Conservation (phyloP, 768 basidiomycete genomes). For the Artomyces pyxidatus region DNA sequence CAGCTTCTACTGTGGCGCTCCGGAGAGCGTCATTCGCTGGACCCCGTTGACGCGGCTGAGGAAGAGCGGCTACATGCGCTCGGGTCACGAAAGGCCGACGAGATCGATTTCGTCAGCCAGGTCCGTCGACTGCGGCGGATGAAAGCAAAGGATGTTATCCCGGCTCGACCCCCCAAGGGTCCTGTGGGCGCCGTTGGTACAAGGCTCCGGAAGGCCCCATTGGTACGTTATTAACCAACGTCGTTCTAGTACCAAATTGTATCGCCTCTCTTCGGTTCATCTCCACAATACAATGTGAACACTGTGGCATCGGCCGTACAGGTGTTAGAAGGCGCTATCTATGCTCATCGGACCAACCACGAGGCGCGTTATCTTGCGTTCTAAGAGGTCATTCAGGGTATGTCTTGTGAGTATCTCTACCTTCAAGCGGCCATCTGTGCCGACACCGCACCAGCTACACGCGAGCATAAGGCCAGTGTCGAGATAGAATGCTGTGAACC, state of each 20-base stretch:
- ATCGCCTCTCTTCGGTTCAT: no score
- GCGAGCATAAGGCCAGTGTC: neutral
- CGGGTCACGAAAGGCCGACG: slow-evolving; percentile 38
- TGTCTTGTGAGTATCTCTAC: neutral
- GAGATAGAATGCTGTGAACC: neutral
- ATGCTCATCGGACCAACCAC: neutral
- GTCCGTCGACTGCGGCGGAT: slow-evolving; percentile 33
- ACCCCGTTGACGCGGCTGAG: slow-evolving; percentile 42
- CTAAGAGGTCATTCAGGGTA: neutral
- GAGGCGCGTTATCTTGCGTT: neutral
- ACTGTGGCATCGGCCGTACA: no score
- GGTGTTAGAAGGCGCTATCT: no score
- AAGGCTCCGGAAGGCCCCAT: no score
- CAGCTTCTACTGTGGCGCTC: slow-evolving; percentile 71
- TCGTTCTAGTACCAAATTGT: no score
- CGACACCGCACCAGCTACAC: neutral
- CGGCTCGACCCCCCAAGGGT: no score
- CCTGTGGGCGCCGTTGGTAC: no score
- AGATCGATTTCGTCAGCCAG: slow-evolving; percentile 67
- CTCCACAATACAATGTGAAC: no score
- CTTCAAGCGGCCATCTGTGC: neutral
- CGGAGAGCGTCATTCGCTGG: slow-evolving; percentile 44
- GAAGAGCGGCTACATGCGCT: slow-evolving; percentile 47
- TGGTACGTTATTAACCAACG: no score
- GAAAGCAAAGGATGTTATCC: slow-evolving; percentile 11